These are phyloP conservation scores for Daldinia sp. DNA, from an alignment of 2,329 filamentous ascomycete species.

Conservation along the genomic window DNA sequence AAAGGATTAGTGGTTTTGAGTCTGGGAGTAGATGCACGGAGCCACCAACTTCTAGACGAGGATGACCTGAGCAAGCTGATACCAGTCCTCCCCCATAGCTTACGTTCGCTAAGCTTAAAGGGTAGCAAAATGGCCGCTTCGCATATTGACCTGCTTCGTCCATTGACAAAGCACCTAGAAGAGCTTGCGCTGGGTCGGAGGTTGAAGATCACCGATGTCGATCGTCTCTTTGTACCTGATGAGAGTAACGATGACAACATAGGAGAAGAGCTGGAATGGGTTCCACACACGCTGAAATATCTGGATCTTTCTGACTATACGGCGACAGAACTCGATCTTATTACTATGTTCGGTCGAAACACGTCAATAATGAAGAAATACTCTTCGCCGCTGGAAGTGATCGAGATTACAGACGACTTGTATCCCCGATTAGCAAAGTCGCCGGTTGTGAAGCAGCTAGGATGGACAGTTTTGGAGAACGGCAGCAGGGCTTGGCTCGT, in stretches of 20 bases:
- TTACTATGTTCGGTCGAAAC: conserved; percentile 63
- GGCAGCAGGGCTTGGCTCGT: conserved; percentile 76
- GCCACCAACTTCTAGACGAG: conserved; percentile 76
- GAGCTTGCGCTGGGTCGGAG: conserved; percentile 80
- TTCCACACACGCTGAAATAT: conserved; percentile 75
- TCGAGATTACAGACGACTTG: conserved; percentile 79
- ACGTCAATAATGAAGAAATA: conserved; percentile 69
- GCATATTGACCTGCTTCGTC: conserved; percentile 73
- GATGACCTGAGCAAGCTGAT: conserved; percentile 75
- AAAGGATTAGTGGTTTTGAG: conserved; percentile 77
- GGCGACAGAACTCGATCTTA: conserved; percentile 70
- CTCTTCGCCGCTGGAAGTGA: conserved; percentile 77
- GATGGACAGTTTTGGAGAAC: conserved; percentile 79
- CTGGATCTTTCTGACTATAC: conserved; percentile 81
- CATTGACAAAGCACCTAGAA: conserved; percentile 78
- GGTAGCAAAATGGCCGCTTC: conserved; percentile 76
- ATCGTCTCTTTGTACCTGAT: conserved; percentile 70
- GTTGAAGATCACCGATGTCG: conserved; percentile 73
- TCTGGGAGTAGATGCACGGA: conserved; percentile 77
- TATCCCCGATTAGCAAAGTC: conserved; percentile 74
- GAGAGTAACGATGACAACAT: conserved; percentile 50
- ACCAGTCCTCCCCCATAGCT: conserved; percentile 71
- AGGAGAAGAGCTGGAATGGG: conserved; percentile 58
- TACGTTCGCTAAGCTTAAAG: conserved; percentile 80
- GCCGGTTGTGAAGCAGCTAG: conserved; percentile 68